These are phyloP conservation scores for Beauveria pseudobassiana DNA, from an alignment of 2,329 filamentous ascomycete genomes.

Conservation along the genomic window DNA sequence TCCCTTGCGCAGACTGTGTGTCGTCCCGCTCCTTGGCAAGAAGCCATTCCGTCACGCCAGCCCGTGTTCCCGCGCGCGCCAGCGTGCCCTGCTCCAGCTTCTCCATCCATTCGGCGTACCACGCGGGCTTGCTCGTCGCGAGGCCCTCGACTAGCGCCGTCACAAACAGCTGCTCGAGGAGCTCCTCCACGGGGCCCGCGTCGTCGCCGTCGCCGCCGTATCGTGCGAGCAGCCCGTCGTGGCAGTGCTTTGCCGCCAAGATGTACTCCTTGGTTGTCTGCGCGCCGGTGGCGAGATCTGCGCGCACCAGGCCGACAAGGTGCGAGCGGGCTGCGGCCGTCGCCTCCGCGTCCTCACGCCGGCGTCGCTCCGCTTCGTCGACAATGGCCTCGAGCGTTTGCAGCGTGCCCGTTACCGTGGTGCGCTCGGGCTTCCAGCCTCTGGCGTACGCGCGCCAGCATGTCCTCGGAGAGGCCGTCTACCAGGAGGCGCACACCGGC, in stretches of 20 bases:
- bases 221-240: background rate
- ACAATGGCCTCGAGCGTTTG: background rate
- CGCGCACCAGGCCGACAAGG: background rate
- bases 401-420: background rate
- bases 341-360: background rate
- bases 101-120: constrained; percentile 3
- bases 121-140: background rate
- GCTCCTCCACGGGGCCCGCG: background rate
- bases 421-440: background rate
- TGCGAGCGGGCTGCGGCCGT: background rate
- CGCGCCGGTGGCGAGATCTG: background rate
- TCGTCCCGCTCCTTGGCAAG: background rate
- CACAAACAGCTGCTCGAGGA: constrained; percentile 5
- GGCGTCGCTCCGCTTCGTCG: background rate
- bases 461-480: background rate
- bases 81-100: background rate
- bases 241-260: background rate
- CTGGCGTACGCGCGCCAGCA: background rate
- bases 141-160: background rate
- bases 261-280: constrained; percentile 3
- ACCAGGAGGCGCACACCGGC: background rate
- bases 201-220: background rate
- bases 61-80: background rate
- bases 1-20: no score
- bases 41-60: background rate